phyloP scores from a whole-genome alignment of 2,329 filamentous ascomycete species.

The Colletotrichum godetiae region DNA sequence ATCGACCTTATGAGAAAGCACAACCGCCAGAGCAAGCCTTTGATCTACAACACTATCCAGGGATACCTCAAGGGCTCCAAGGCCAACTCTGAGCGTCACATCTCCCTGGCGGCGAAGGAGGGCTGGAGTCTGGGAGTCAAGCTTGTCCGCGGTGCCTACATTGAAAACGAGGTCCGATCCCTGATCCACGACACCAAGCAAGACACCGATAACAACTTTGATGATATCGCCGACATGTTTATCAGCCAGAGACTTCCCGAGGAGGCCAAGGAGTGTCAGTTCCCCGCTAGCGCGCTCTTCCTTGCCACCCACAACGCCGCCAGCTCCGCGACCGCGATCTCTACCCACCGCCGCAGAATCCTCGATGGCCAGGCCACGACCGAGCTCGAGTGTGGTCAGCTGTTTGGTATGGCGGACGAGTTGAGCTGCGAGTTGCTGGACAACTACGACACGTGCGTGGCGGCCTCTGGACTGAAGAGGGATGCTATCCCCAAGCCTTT shows the following conservation, averaged over 20 bases:
- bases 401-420: slow-evolving; percentile 86
- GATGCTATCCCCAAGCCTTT: slow-evolving; percentile 34
- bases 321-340: slow-evolving; percentile 67
- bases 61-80: slow-evolving; percentile 79
- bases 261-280: slow-evolving; percentile 56
- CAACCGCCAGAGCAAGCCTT: slow-evolving; percentile 72
- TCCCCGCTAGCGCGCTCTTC: slow-evolving; percentile 69
- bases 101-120: slow-evolving; percentile 67
- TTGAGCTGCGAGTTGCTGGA: slow-evolving; percentile 74
- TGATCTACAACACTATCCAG: slow-evolving; percentile 86
- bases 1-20: slow-evolving; percentile 81
- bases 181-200: slow-evolving; percentile 79
- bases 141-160: slow-evolving; percentile 80
- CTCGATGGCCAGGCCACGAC: slow-evolving; percentile 55
- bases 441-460: slow-evolving; percentile 25
- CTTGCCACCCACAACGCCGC: slow-evolving; percentile 83
- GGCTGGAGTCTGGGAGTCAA: slow-evolving; percentile 79
- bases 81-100: slow-evolving; percentile 66
- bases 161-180: slow-evolving; percentile 75
- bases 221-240: slow-evolving; percentile 75
- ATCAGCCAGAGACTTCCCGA: slow-evolving; percentile 67
- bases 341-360: slow-evolving; percentile 64
- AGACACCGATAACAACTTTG: slow-evolving; percentile 78
- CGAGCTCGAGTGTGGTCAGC: slow-evolving; percentile 50
- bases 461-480: slow-evolving; percentile 23